phyloP scores from a whole-genome alignment of 2,329 filamentous ascomycete species.

The Chaetomiaceae sp. region DNA sequence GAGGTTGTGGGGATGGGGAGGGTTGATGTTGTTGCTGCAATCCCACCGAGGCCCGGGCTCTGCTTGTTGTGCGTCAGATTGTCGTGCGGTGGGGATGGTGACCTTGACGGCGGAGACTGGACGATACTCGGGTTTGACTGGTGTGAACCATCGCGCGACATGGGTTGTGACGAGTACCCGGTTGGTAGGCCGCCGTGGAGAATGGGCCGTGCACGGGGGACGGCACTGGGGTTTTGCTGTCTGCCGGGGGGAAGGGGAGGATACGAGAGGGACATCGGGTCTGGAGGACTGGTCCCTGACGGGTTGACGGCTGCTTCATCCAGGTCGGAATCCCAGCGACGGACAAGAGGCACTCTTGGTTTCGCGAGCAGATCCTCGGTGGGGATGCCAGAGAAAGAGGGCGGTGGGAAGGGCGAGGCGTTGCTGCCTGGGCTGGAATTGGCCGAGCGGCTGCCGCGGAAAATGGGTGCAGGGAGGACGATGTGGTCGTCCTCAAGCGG shows the following conservation, averaged over 20 bases:
- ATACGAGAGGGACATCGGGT: slow-evolving; percentile 25
- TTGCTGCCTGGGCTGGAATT: slow-evolving; percentile 30
- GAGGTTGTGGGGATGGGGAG: slow-evolving; percentile 3
- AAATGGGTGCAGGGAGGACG: slow-evolving; percentile 21
- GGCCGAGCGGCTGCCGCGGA: slow-evolving; percentile 30
- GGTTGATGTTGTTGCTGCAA: neutral
- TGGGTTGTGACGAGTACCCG: slow-evolving; percentile 47
- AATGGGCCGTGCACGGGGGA: slow-evolving; percentile 22
- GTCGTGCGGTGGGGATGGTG: neutral
- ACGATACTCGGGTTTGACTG: slow-evolving; percentile 28
- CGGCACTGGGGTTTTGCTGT: slow-evolving; percentile 20
- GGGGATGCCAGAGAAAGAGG: slow-evolving; percentile 18
- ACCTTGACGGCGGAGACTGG: neutral
- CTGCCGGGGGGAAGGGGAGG: slow-evolving; percentile 18
- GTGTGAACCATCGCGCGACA: slow-evolving; percentile 40
- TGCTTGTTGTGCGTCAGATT: neutral
- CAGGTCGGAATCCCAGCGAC: slow-evolving; percentile 27
- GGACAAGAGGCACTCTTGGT: slow-evolving; percentile 15
- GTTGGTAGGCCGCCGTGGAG: slow-evolving; percentile 25
- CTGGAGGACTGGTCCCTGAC: slow-evolving; percentile 13
- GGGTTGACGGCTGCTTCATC: slow-evolving; percentile 23
- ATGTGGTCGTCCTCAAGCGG: slow-evolving; percentile 13
- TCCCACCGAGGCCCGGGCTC: neutral
- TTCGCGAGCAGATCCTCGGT: slow-evolving; percentile 8
- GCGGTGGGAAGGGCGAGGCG: slow-evolving; percentile 28